Percentiles rank a stretch among this genome's conserved stretches.
phyloP scores from a whole-genome alignment of 768 basidiomycete genomes.

The Flagelloscypha sp. region DNA sequence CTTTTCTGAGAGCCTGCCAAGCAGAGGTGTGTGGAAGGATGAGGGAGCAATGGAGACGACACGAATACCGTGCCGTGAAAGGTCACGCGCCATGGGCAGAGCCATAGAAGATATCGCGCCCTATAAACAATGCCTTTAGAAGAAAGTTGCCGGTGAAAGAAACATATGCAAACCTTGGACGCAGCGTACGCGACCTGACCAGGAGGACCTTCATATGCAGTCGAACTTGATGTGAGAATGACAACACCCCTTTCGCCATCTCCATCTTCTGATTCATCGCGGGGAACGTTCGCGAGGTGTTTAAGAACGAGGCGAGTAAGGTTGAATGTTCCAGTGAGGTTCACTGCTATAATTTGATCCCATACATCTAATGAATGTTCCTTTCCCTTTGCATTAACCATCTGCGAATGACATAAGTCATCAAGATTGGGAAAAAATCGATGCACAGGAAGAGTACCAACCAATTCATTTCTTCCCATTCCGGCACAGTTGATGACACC shows the following conservation, averaged over 20 bases:
- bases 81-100: conserved; percentile 53
- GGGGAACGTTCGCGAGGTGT: conserved; percentile 37
- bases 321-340: conserved; percentile 53
- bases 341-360: conserved; percentile 44
- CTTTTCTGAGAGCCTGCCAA: conserved; percentile 26
- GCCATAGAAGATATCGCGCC: conserved; percentile 51
- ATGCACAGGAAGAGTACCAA: no score
- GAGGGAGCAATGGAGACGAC: conserved; percentile 52
- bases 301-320: conserved; percentile 45
- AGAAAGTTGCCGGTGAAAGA: no score
- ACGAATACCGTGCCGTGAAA: conserved; percentile 42
- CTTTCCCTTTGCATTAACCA: conserved; percentile 37
- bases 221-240: conserved; percentile 47
- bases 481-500: conserved; percentile 57
- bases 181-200: conserved; percentile 52
- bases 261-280: conserved; percentile 34
- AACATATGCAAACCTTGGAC: no score
- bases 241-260: conserved; percentile 54
- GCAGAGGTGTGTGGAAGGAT: conserved; percentile 41
- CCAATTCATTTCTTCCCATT: conserved; percentile 31
- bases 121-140: no score
- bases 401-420: conserved; percentile 28
- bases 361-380: conserved; percentile 44
- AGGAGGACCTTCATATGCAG: conserved; percentile 49
- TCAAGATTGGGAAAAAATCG: no score